These are phyloP conservation scores for Starmera dryadoides DNA, from an alignment of 805 yeast species.

Conservation along the genomic window DNA sequence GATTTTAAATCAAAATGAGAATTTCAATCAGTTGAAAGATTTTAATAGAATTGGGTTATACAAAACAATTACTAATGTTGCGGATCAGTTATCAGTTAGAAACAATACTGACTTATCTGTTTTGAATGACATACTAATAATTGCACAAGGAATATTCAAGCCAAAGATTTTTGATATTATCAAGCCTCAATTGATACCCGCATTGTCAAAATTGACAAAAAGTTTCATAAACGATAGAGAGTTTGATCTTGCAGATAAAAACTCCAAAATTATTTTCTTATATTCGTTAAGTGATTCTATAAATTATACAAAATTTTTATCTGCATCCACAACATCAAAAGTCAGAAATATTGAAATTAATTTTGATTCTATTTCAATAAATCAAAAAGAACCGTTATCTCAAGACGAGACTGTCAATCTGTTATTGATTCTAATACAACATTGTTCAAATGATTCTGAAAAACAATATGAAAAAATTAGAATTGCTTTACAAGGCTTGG, in stretches of 20 bases:
- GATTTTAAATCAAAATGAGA: neutral
- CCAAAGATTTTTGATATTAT: neutral
- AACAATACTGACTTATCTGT: neutral
- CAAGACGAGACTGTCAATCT: neutral
- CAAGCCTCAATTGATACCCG: slow-evolving; percentile 1
- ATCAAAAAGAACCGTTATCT: neutral
- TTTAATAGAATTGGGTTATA: slow-evolving; percentile 1
- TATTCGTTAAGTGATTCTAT: slow-evolving; percentile 10
- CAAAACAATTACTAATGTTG: neutral
- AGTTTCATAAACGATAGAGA: slow-evolving; percentile 19
- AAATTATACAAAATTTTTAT: slow-evolving; percentile 17
- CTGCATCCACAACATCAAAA: slow-evolving; percentile 12
- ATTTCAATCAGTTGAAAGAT: neutral
- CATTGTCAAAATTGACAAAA: slow-evolving; percentile 6
- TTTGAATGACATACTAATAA: neutral
- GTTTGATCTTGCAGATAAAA: slow-evolving; percentile 8
- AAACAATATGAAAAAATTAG: neutral
- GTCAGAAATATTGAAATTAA: slow-evolving; percentile 1
- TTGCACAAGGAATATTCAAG: neutral
- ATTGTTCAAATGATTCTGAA: neutral
- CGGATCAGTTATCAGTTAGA: neutral
- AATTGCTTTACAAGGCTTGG: neutral
- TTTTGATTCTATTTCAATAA: neutral
- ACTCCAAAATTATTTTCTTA: slow-evolving; percentile 11
- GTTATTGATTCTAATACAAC: neutral